Evolutionary conservation across 2,329 filamentous ascomycete genomes (phyloP).

Genomic region (Penicillium sp.): DNA sequence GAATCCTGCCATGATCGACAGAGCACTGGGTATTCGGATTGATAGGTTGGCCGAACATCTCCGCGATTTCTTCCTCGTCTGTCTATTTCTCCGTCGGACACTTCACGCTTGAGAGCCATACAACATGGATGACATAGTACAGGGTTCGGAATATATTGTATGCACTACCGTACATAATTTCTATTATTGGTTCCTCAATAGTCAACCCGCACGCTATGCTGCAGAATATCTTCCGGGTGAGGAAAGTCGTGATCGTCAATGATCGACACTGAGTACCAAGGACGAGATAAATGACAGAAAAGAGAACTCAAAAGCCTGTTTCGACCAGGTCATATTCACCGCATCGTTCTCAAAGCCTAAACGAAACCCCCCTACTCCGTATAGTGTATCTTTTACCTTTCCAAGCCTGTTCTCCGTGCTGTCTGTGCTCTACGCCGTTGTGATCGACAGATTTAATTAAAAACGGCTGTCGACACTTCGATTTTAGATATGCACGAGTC

Average conservation of each 20-base stretch:
- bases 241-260: conserved; percentile 3
- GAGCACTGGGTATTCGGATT: not conserved
- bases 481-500: not conserved
- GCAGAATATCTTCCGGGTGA: not conserved
- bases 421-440: conserved; percentile 6
- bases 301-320: not conserved
- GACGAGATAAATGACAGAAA: not conserved
- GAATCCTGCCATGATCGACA: conserved; percentile 4
- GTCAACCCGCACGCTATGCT: not conserved
- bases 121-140: not conserved
- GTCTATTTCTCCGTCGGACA: not conserved
- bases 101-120: not conserved
- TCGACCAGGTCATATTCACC: not conserved
- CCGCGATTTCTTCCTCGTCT: not conserved
- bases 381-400: not conserved
- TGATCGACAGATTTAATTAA: conserved; percentile 1
- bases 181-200: not conserved
- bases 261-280: not conserved
- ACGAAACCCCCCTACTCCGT: not conserved
- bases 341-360: not conserved
- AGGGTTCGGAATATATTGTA: not conserved
- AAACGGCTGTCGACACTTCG: not conserved
- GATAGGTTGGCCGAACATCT: not conserved
- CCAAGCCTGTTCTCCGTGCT: not conserved
- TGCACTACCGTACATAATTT: too few species aligned